phyloP scores from a whole-genome alignment of 176 grass and related monocot genomes.

The Thinopyrum elongatum region DNA sequence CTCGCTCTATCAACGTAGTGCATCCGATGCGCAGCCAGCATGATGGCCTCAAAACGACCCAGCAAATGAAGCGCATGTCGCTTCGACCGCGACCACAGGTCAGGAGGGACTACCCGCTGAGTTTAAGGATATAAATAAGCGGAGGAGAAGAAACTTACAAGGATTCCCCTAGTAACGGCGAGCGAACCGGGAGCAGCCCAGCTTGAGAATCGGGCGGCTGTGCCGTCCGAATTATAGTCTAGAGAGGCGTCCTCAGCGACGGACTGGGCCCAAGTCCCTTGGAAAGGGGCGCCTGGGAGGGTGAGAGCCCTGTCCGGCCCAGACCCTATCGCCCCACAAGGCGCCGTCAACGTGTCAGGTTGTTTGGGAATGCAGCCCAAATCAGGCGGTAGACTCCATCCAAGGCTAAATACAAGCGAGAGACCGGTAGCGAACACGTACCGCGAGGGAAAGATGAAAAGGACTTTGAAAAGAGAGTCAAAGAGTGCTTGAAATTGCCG shows the following conservation, averaged over 20 bases:
- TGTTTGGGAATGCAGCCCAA: slow-evolving; percentile 57
- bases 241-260: no score
- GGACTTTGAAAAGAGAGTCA: slow-evolving; percentile 74
- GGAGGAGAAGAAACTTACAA: slow-evolving; percentile 35
- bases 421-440: slow-evolving; percentile 74
- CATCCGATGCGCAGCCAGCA: not conserved
- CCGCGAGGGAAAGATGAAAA: slow-evolving; percentile 92
- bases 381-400: slow-evolving; percentile 41
- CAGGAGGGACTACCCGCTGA: no score
- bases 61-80: no score
- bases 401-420: slow-evolving; percentile 53
- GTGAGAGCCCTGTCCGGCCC: slow-evolving; percentile 66
- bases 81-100: no score
- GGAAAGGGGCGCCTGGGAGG: slow-evolving; percentile 61
- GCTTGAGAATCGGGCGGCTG: no score
- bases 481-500: slow-evolving; percentile 68
- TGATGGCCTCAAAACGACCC: no score
- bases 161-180: slow-evolving; percentile 44
- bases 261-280: slow-evolving; percentile 18
- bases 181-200: slow-evolving; percentile 10
- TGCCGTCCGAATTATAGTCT: no score
- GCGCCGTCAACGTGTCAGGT: slow-evolving; percentile 40
- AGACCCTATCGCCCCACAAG: slow-evolving; percentile 52
- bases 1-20: no score
- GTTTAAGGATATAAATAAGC: not conserved